Evolutionary conservation across 192 early-diverging fungal genomes (phyloP).

Genomic region (Mortierella hygrophila): DNA sequence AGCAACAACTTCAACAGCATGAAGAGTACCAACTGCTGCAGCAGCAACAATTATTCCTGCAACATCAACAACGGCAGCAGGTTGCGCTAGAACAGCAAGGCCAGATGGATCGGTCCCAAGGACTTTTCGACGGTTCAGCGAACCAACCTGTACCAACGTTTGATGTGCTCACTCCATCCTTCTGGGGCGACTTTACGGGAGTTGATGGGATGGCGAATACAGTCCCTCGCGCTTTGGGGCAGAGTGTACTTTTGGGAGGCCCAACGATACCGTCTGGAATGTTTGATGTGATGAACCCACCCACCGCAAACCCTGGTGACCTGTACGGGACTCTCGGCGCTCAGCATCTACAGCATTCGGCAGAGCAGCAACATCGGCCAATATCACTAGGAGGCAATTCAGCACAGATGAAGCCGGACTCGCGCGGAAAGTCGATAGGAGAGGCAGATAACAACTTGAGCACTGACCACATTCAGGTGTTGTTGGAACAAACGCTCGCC

Average conservation of each 20-base stretch:
- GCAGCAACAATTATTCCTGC: not conserved
- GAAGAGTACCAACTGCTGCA: constrained; percentile 4
- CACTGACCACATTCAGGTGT: constrained; percentile 18
- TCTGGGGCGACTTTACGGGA: constrained; percentile 27
- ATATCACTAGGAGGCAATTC: not conserved
- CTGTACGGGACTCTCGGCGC: constrained; percentile 2
- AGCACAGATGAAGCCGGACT: not conserved
- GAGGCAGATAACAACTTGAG: constrained; percentile 8
- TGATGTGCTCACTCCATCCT: constrained; percentile 15
- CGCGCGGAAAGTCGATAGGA: not conserved
- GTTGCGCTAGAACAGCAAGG: not conserved
- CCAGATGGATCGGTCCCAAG: not conserved
- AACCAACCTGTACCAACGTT: not conserved
- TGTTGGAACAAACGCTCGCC: constrained; percentile 30
- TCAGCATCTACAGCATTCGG: constrained; percentile 10
- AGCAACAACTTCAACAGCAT: constrained; percentile 21
- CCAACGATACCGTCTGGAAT: not conserved
- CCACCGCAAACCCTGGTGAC: not conserved
- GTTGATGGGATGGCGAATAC: not conserved
- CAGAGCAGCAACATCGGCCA: not conserved
- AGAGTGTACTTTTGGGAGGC: not conserved
- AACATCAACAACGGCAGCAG: not conserved
- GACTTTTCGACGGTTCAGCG: not conserved
- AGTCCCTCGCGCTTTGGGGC: not conserved
- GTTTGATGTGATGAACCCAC: not conserved